phyloP scores from a whole-genome alignment of 1,284 basidiomycete species.

The Ustanciosporium gigantosporum region DNA sequence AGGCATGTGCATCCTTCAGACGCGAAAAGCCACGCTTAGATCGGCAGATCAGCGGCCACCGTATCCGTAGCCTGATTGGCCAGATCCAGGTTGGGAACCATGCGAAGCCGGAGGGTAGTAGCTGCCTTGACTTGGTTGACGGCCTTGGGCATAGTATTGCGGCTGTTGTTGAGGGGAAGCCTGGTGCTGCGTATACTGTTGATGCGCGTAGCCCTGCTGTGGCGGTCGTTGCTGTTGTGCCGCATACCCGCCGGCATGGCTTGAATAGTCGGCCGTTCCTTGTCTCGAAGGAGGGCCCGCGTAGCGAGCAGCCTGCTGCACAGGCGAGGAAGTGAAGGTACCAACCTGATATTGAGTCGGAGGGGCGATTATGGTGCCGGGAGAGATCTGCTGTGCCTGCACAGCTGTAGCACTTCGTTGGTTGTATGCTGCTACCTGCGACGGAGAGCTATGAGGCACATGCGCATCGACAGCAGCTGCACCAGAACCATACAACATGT shows the following conservation, averaged over 20 bases:
- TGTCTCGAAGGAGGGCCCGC: slow-evolving; percentile 16
- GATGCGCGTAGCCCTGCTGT: no score
- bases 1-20: no score
- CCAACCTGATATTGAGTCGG: slow-evolving; percentile 6
- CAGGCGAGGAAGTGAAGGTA: slow-evolving; percentile 16
- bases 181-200: background rate
- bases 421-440: slow-evolving; percentile 11
- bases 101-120: slow-evolving; percentile 9
- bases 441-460: slow-evolving; percentile 7
- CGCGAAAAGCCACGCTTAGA: no score
- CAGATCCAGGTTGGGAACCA: slow-evolving; percentile 19
- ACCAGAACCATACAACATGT: slow-evolving; percentile 22
- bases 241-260: slow-evolving; percentile 11
- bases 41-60: no score
- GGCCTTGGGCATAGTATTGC: slow-evolving; percentile 13
- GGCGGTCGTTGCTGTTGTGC: slow-evolving; percentile 4
- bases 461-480: slow-evolving; percentile 1
- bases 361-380: slow-evolving; percentile 24
- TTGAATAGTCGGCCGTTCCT: slow-evolving; percentile 25
- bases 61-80: background rate
- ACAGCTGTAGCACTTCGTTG: slow-evolving; percentile 7
- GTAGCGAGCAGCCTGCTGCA: slow-evolving; percentile 15
- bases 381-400: slow-evolving; percentile 26
- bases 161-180: slow-evolving; percentile 10
- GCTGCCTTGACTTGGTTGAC: slow-evolving; percentile 18